These are phyloP conservation scores for Tylopilus sp. DNA, from an alignment of 768 basidiomycete species.

Conservation along the genomic window DNA sequence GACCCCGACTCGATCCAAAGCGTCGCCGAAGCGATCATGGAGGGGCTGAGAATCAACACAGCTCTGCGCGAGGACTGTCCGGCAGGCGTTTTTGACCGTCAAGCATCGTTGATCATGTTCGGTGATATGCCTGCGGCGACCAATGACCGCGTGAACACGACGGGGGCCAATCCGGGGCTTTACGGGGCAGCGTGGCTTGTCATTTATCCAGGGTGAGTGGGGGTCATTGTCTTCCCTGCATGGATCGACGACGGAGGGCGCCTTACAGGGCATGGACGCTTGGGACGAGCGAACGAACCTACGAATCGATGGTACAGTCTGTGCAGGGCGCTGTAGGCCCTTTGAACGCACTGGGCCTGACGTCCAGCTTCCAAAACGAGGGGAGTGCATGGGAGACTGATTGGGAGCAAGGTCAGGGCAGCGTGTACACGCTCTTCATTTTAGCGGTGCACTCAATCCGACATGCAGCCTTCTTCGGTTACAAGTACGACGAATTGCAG, in stretches of 20 bases:
- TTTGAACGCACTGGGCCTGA: slow-evolving; percentile 10
- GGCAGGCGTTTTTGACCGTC: neutral
- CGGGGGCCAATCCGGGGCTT: slow-evolving; percentile 18
- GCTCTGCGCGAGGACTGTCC: neutral
- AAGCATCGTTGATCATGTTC: slow-evolving; percentile 1
- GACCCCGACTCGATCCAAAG: neutral
- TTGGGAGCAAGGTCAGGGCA: slow-evolving; percentile 16
- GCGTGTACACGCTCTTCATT: neutral
- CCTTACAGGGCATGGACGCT: slow-evolving; percentile 13
- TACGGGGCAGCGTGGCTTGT: slow-evolving; percentile 18
- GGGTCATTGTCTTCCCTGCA: no score
- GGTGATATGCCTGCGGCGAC: slow-evolving; percentile 13
- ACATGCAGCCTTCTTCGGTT: slow-evolving; percentile 14
- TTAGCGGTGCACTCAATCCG: neutral
- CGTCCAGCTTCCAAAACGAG: slow-evolving; percentile 20
- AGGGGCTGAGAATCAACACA: slow-evolving; percentile 8
- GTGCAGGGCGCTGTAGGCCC: slow-evolving; percentile 7
- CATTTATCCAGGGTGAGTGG: slow-evolving; percentile 4
- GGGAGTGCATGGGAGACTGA: slow-evolving; percentile 11
- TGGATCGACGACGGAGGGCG: neutral
- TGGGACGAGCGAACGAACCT: slow-evolving; percentile 1
- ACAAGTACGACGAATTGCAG: slow-evolving; percentile 13
- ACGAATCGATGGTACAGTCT: neutral
- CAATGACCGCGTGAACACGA: slow-evolving; percentile 8
- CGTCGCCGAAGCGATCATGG: slow-evolving; percentile 20